Percentiles rank a stretch among this genome's conserved stretches.
phyloP scores from a whole-genome alignment of 805 yeast genomes.

The Metschnikowia proteae region DNA sequence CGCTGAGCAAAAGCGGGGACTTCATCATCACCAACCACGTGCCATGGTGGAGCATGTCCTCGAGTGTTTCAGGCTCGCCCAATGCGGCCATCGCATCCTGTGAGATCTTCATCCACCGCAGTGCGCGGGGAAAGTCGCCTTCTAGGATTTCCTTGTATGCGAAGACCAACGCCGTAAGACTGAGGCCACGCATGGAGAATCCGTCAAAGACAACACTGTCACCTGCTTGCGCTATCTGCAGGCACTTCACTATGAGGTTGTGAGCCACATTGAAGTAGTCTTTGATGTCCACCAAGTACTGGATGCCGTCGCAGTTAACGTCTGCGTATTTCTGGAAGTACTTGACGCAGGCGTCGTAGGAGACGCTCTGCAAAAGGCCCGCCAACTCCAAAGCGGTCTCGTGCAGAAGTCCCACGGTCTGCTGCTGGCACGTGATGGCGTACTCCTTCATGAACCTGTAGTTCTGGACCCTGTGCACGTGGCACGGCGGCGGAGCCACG shows the following conservation, averaged over 20 bases:
- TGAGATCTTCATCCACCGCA: slow-evolving; percentile 8
- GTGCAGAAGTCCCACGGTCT: slow-evolving; percentile 5
- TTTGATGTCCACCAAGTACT: slow-evolving; percentile 11
- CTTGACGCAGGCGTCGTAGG: slow-evolving; percentile 5
- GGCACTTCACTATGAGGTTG: slow-evolving; percentile 5
- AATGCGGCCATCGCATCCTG: slow-evolving; percentile 5
- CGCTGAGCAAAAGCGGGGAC: slow-evolving; percentile 7
- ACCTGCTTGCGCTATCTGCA: slow-evolving; percentile 4
- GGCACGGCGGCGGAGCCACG: slow-evolving; percentile 7
- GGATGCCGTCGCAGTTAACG: slow-evolving; percentile 11
- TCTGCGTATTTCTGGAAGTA: slow-evolving; percentile 9
- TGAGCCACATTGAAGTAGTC: slow-evolving; percentile 13
- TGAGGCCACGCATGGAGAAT: slow-evolving; percentile 8
- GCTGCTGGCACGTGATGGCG: slow-evolving; percentile 7
- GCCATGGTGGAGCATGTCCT: slow-evolving; percentile 13
- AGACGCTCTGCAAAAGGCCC: slow-evolving; percentile 4
- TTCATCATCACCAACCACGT: slow-evolving; percentile 12
- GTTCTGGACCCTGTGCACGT: slow-evolving; percentile 8
- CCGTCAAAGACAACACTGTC: slow-evolving; percentile 5
- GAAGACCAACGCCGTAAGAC: slow-evolving; percentile 8
- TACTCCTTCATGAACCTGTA: slow-evolving; percentile 8
- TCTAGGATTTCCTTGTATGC: slow-evolving; percentile 9
- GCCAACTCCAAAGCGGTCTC: neutral
- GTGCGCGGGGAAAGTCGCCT: slow-evolving; percentile 5
- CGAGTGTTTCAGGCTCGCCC: slow-evolving; percentile 10